Conservation (phyloP, 2,329 filamentous ascomycete genomes). For the Penicillium sp. region DNA sequence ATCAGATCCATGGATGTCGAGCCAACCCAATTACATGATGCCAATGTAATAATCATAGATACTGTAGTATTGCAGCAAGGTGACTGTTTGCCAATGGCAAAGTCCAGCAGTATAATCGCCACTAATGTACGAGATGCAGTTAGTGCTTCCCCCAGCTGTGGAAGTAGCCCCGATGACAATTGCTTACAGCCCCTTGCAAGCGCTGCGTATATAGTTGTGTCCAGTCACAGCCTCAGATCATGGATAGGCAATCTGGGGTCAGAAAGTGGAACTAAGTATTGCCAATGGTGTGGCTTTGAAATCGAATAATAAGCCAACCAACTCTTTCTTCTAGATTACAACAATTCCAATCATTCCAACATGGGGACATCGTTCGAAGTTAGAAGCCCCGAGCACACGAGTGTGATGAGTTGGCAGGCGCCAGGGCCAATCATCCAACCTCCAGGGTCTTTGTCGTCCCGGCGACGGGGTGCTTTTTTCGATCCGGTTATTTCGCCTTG, state of each 20-base stretch:
- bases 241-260: background rate
- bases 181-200: constrained; percentile 20
- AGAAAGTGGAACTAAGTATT: background rate
- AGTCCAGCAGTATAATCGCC: background rate
- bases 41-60: background rate
- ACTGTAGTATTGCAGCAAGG: background rate
- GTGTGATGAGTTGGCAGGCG: constrained; percentile 25
- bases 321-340: background rate
- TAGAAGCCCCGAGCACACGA: background rate
- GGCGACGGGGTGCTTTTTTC: constrained; percentile 16
- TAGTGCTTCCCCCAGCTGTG: constrained; percentile 3
- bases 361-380: background rate
- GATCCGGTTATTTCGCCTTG: background rate
- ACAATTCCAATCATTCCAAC: background rate
- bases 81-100: constrained; percentile 3
- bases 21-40: background rate
- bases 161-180: constrained; percentile 20
- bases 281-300: background rate
- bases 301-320: background rate
- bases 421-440: constrained; percentile 20
- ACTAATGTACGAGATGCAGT: constrained; percentile 10
- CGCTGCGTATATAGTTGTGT: background rate
- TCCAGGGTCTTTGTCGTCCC: constrained; percentile 19
- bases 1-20: background rate
- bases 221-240: background rate